Evolutionary conservation across 306 rosid species (phyloP).

Genomic region (Senna siamea): DNA sequence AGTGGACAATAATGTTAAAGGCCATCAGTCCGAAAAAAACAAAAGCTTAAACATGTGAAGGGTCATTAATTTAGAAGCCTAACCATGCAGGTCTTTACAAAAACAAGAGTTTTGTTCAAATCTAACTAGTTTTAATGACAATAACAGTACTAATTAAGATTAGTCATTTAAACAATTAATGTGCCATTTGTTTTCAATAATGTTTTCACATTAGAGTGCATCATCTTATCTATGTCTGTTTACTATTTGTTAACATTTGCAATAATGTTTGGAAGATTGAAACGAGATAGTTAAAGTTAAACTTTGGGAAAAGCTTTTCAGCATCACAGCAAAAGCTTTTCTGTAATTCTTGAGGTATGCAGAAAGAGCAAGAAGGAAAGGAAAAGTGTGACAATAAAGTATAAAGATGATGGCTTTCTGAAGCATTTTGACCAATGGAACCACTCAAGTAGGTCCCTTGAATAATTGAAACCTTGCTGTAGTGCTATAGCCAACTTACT

Average conservation of each 20-base stretch:
- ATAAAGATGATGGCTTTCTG: constrained; percentile 31
- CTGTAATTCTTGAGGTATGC: constrained; percentile 28
- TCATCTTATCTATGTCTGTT: too few species aligned
- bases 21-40: constrained; percentile 47
- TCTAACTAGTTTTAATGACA: too few species aligned
- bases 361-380: constrained; percentile 40
- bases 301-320: too few species aligned
- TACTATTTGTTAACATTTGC: too few species aligned
- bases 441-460: constrained; percentile 43
- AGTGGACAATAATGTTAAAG: constrained; percentile 65
- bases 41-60: constrained; percentile 52
- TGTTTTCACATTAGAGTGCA: too few species aligned
- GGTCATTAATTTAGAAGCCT: constrained; percentile 39
- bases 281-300: too few species aligned
- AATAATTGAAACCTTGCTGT: constrained; percentile 41
- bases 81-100: constrained; percentile 35
- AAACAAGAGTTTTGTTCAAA: too few species aligned
- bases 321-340: constrained; percentile 30
- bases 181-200: constrained; percentile 15
- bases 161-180: not conserved
- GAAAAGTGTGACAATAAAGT: constrained; percentile 24
- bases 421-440: constrained; percentile 42
- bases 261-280: too few species aligned
- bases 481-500: constrained; percentile 40
- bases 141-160: constrained; percentile 10